Base-by-base conservation (phyloP, 2,329 filamentous ascomycete species). In the Diaporthe amygdali region DNA sequence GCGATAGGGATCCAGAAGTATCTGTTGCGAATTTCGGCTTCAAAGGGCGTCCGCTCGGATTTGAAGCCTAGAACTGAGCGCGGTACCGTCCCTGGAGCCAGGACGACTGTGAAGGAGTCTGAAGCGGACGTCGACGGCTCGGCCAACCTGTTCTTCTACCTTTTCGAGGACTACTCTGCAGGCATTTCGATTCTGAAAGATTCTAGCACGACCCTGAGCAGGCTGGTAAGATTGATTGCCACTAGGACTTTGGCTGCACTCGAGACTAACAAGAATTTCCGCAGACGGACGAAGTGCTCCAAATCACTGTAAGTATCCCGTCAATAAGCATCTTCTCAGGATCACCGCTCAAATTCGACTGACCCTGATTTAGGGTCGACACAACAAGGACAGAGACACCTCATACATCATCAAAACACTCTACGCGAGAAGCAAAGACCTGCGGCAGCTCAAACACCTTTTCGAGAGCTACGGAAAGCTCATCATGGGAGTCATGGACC, bases 121-220 rank as follows among this genome's bases (percentile, higher is more conserved):
- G 79, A 8, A 71, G 27, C 78, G 7, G 81, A 80, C 3, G 74
- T 78, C 2, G 89, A 91, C 74, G 86, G 86, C 1, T 86, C 90
- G 0, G 90, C 89, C 25, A 82, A 90, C 25, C 81, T 92, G 3
- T 91, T 92, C 79, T 92, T 91, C 77, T 92, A 91, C 75, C 80
- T 92, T 0, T 92, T 92, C 75, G 90, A 92, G 76, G 90, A 92
- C 76, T 92, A 90, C 83, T 85, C 85, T 44, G 88, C 89, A 4
- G 89, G 88, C 1, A 89, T 88, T 66, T 85, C 85, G 32, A 84
- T 90, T 6, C 82, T 92, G 15, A 86, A 84, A 12, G 76, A 74
- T 2, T 84, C 84, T 75, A 85, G 76, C 76, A 79, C 71, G 77
- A 88, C 77, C 70, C 78, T 92, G 8, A 82, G 86, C 55, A 78